A percentile compares a stretch with the other conserved stretches of the same genome.
Conservation (phyloP, 306 rosid species). For the Hylodesmum podocarpum region DNA sequence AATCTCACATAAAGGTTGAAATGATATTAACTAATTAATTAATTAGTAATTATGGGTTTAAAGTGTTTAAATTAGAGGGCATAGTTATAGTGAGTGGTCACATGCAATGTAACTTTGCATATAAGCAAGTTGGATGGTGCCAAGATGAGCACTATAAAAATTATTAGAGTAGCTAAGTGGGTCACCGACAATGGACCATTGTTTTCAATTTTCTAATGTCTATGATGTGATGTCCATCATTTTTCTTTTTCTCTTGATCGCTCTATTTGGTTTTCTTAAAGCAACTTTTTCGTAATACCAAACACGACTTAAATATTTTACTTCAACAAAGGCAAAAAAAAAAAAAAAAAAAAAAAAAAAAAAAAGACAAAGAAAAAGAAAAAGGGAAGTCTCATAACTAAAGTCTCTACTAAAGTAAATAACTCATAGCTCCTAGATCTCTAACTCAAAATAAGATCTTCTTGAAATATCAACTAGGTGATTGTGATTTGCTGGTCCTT, state of each 20-base stretch:
- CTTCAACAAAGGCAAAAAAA: neutral
- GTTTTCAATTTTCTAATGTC: constrained; percentile 24
- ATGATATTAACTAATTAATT: constrained; percentile 1
- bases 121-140: constrained; percentile 35
- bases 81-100: constrained; percentile 34
- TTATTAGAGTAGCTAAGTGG: constrained; percentile 36
- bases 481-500: too few relatives aligned
- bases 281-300: constrained; percentile 4
- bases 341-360: too few relatives aligned
- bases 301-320: constrained; percentile 1
- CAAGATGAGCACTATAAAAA: constrained; percentile 30
- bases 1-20: neutral
- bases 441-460: too few relatives aligned
- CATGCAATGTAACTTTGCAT: constrained; percentile 35
- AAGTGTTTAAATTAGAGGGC: constrained; percentile 14
- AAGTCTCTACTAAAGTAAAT: too few relatives aligned
- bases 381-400: too few relatives aligned
- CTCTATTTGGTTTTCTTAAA: constrained; percentile 7
- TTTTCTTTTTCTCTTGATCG: constrained; percentile 2
- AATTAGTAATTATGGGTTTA: neutral
- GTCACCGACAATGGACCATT: constrained; percentile 33
- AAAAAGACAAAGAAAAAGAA: too few relatives aligned
- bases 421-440: too few relatives aligned
- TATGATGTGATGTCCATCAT: constrained; percentile 34
- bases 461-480: too few relatives aligned